Conservation (phyloP, 2,329 filamentous ascomycete genomes). For the Penicillium psychrosexuale region DNA sequence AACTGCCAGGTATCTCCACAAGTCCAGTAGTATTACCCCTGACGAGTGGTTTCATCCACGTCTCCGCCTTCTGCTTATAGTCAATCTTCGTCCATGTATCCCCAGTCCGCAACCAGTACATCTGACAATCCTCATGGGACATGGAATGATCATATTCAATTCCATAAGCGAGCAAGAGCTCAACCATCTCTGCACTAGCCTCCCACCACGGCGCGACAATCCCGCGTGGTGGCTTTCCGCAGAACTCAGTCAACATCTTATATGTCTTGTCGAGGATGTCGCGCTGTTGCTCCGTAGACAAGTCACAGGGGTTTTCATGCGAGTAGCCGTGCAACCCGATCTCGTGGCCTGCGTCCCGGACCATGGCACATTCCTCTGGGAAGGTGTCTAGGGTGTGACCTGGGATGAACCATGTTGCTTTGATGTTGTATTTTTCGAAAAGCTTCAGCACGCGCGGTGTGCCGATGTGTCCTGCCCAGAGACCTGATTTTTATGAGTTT, state of each 20-base stretch:
- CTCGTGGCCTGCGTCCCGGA: constrained; percentile 64
- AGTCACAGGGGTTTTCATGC: constrained; percentile 69
- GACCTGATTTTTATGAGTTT: constrained; percentile 35
- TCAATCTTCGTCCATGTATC: constrained; percentile 46
- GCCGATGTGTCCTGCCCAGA: constrained; percentile 68
- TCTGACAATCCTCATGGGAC: constrained; percentile 45
- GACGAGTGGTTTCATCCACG: constrained; percentile 49
- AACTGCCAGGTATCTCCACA: constrained; percentile 45
- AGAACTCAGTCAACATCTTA: constrained; percentile 68
- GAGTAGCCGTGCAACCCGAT: constrained; percentile 69
- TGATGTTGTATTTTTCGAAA: constrained; percentile 69
- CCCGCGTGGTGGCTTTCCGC: constrained; percentile 68
- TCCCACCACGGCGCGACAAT: constrained; percentile 74
- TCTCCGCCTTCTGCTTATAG: constrained; percentile 38
- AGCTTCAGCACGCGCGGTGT: constrained; percentile 65
- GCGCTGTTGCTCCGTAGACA: constrained; percentile 71
- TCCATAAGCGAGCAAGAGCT: constrained; percentile 43
- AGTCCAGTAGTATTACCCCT: constrained; percentile 30
- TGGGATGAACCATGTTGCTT: constrained; percentile 64
- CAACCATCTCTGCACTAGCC: constrained; percentile 62
- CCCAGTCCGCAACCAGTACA: constrained; percentile 44
- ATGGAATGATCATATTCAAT: constrained; percentile 48
- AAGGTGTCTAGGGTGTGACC: constrained; percentile 64
- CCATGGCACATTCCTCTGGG: constrained; percentile 60
- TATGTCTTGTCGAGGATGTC: constrained; percentile 76